phyloP scores from a whole-genome alignment of 371 early-diverging fungal genomes.

The Apophysomyces sp. region DNA sequence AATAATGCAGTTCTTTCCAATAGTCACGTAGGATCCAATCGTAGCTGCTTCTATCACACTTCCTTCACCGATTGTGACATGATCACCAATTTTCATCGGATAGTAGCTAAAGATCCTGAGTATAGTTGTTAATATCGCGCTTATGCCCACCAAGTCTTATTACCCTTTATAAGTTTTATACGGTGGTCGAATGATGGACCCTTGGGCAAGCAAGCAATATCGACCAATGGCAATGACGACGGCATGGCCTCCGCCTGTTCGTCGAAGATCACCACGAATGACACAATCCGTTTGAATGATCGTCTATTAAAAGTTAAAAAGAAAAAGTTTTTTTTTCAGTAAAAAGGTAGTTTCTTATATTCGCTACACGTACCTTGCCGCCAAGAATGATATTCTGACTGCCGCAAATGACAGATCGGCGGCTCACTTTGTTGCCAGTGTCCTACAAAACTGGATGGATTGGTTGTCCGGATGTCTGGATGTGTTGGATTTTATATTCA shows the following conservation, averaged over 20 bases:
- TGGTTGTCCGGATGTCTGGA: not conserved
- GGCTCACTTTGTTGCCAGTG: conserved; percentile 93
- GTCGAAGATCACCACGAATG: conserved; percentile 90
- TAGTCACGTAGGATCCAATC: conserved; percentile 87
- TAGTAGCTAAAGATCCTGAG: conserved; percentile 81
- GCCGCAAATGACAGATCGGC: conserved; percentile 88
- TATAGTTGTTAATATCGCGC: not conserved
- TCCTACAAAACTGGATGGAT: conserved; percentile 51
- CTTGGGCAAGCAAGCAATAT: conserved; percentile 79
- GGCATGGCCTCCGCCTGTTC: conserved; percentile 83
- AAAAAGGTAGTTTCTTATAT: no score
- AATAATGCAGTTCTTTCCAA: conserved; percentile 93
- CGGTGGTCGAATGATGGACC: conserved; percentile 89
- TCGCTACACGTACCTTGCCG: conserved; percentile 67
- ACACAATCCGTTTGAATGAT: conserved; percentile 90
- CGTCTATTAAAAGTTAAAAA: conserved; percentile 69
- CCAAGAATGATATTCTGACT: conserved; percentile 95
- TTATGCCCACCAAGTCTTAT: not conserved
- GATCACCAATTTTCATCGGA: conserved; percentile 95
- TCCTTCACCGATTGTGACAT: conserved; percentile 88
- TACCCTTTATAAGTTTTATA: conserved; percentile 95
- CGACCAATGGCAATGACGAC: conserved; percentile 90
- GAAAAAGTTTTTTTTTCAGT: no score
- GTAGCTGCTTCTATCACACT: conserved; percentile 90
- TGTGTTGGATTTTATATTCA: not conserved